Conservation (phyloP, 176 grass and related monocot genomes). For the Tillandsia fasciculata region DNA sequence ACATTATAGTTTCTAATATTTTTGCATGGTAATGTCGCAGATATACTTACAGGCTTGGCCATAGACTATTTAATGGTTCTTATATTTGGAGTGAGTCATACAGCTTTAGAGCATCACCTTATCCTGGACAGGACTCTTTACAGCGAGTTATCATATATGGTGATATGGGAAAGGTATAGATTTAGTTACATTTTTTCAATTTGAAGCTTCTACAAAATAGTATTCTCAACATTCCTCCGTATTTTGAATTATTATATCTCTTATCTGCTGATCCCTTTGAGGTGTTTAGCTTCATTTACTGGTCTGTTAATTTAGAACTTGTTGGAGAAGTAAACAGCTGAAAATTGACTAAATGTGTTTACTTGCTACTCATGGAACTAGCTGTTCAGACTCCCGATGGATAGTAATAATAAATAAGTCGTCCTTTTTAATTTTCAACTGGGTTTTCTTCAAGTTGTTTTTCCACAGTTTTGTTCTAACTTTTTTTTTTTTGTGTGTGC, state of each 20-base stretch:
- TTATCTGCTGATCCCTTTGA: neutral
- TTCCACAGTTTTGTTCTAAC: neutral
- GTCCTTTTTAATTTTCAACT: slow-evolving; percentile 7
- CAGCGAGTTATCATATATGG: slow-evolving; percentile 81
- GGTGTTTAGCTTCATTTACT: no score
- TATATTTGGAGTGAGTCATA: slow-evolving; percentile 61
- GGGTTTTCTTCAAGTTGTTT: neutral
- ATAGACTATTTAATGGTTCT: slow-evolving; percentile 48
- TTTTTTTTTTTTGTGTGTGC: neutral
- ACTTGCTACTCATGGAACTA: no score
- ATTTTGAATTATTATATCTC: neutral
- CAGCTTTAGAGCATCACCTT: slow-evolving; percentile 78
- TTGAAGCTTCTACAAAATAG: neutral
- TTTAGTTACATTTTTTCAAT: no score
- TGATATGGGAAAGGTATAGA: slow-evolving; percentile 72
- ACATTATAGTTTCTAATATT: neutral
- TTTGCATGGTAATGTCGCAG: slow-evolving; percentile 38
- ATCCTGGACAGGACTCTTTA: slow-evolving; percentile 75
- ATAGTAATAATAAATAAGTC: neutral
- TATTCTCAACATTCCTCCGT: neutral
- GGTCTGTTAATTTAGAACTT: no score
- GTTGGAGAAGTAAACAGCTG: no score
- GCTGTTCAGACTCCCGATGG: no score
- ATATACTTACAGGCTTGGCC: slow-evolving; percentile 71
- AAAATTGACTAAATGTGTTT: no score